Conservation (phyloP, 495 filamentous ascomycete species). For the Penicillium angulare region DNA sequence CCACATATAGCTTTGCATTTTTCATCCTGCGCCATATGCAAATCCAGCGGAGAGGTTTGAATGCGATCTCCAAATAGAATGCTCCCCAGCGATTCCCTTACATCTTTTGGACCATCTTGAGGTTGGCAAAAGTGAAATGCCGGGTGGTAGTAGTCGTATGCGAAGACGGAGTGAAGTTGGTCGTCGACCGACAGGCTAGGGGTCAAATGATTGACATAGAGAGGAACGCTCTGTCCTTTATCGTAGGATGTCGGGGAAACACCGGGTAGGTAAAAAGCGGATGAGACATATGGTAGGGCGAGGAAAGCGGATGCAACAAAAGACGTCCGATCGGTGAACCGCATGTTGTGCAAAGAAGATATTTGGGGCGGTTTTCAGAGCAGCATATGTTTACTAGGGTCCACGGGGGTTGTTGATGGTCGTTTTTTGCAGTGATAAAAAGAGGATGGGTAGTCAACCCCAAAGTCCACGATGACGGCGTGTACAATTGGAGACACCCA, state of each 20-base stretch:
- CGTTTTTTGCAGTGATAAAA: neutral
- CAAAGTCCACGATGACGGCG: neutral
- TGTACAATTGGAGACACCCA: neutral
- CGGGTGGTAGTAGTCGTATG: conserved; percentile 92
- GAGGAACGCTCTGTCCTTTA: conserved; percentile 69
- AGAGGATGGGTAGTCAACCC: neutral
- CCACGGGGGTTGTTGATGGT: neutral
- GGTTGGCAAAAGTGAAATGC: conserved; percentile 85
- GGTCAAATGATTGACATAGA: conserved; percentile 90
- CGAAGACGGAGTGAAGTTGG: conserved; percentile 82
- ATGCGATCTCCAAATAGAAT: conserved; percentile 97
- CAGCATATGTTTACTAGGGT: conserved; percentile 10
- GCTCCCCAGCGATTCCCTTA: conserved; percentile 87
- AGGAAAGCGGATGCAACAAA: conserved; percentile 31
- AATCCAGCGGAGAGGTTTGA: conserved; percentile 82
- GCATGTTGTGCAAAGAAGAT: conserved; percentile 35
- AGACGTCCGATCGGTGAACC: conserved; percentile 32
- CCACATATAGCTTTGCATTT: conserved; percentile 78
- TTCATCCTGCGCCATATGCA: conserved; percentile 81
- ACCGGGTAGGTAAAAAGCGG: conserved; percentile 93
- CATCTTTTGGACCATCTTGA: conserved; percentile 65
- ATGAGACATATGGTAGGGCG: conserved; percentile 48
- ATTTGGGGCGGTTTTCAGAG: conserved; percentile 8
- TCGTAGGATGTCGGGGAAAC: conserved; percentile 93
- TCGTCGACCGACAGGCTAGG: conserved; percentile 76